Evolutionary conservation across 805 yeast genomes (phyloP), one percentile per base, ranked within the genome.

Genomic region (Lipomyces mesembrius): DNA sequence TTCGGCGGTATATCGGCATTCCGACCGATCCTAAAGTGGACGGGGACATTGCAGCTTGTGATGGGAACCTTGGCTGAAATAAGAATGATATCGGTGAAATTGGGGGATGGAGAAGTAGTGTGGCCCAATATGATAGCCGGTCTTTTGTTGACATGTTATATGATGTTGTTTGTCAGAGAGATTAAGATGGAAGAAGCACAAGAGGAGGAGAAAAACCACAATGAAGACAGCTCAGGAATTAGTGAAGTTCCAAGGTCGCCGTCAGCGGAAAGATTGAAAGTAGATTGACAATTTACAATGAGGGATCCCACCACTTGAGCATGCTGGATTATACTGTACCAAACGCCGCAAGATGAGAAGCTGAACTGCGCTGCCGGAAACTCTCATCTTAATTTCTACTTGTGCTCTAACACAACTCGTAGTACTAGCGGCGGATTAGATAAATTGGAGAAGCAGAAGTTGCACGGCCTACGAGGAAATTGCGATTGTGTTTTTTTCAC

Each of bases 41-140:
- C 58, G 12, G 58, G 58, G 58, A 11, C 32, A n/a, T 55, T 55
- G 58, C 58, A 55, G 58, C 58, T 55, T 22, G 58, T 27, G 3
- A 22, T 55, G n/a, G 58, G 58, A 12, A 55, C 27, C 17, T 20
- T 37, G 14, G 34, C 11, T 9, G 55, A 55, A 11, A 55, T 55
- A 27, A 55, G 39, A 34, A 27, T 27, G 3, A 55, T 55, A 22
- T 55, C 14, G 58, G n/a, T 27, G 51, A 55, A 55, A 27, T 55
- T 55, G 58, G 43, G 22, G 17, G 43, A 55, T 17, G 43, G 58
- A 12, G 58, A 55, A 6, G 49, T 22, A 27, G n/a, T 55, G 49
- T 55, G 58, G 58, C 58, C 58, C 29, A 55, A 55, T 55, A 27
- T 55, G 58, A 27, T 55, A 25, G 51, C 58, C 7, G 6, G 58